phyloP scores from a whole-genome alignment of 768 basidiomycete genomes.

The Exsudoporus frostii region DNA sequence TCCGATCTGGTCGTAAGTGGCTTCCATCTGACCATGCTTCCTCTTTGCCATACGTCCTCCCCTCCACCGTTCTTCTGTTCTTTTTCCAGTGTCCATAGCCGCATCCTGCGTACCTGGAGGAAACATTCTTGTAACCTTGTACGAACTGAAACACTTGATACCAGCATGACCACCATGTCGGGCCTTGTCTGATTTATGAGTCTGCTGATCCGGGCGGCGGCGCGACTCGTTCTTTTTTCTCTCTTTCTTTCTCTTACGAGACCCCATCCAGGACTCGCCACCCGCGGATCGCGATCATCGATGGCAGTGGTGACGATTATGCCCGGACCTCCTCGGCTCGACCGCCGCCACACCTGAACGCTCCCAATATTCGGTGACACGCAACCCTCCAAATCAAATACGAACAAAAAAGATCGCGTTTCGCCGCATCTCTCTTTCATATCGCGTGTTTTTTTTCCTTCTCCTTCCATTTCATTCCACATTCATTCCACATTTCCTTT shows the following conservation, averaged over 20 bases:
- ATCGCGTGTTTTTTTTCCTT: background rate
- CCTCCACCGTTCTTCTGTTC: constrained; percentile 7
- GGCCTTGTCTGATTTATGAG: constrained; percentile 7
- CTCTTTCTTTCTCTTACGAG: constrained; percentile 3
- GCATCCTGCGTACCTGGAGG: constrained; percentile 7
- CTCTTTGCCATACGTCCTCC: constrained; percentile 7
- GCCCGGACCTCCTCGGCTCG: constrained; percentile 10
- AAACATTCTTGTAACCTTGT: constrained; percentile 20
- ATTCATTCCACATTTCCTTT: background rate
- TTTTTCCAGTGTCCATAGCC: constrained; percentile 5
- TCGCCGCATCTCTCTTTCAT: background rate
- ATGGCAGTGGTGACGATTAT: background rate
- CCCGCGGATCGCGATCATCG: constrained; percentile 5
- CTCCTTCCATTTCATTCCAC: background rate
- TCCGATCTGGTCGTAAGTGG: constrained; percentile 15
- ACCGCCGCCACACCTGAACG: background rate
- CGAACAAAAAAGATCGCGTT: background rate
- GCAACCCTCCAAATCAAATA: background rate
- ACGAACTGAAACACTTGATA: constrained; percentile 22
- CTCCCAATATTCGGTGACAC: background rate
- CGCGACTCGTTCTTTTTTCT: background rate
- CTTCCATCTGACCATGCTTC: constrained; percentile 15
- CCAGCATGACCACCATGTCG: constrained; percentile 8
- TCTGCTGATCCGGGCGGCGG: constrained; percentile 10
- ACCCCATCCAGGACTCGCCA: background rate